Evolutionary conservation across 2,329 filamentous ascomycete genomes (phyloP).

Genomic region (Whalleya microplaca): DNA sequence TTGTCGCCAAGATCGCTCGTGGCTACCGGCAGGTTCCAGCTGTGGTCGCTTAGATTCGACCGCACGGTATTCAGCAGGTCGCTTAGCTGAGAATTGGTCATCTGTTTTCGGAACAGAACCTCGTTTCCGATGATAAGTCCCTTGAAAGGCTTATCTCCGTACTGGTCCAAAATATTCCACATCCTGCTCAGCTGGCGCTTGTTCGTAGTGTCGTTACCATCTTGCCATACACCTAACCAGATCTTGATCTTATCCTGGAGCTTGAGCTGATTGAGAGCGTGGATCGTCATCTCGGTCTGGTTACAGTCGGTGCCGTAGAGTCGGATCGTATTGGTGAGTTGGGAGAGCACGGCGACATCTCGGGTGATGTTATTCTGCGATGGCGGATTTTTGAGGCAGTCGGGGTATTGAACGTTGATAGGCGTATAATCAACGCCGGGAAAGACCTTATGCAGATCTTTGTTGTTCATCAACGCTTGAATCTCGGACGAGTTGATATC

Average conservation of each 20-base stretch:
- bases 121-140: conserved; percentile 84
- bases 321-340: conserved; percentile 84
- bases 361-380: conserved; percentile 94
- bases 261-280: conserved; percentile 75
- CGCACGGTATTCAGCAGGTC: conserved; percentile 69
- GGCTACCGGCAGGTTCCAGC: conserved; percentile 75
- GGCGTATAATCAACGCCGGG: conserved; percentile 96
- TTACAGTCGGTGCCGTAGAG: conserved; percentile 97
- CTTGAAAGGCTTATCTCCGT: conserved; percentile 72
- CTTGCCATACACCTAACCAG: conserved; percentile 95
- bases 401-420: conserved; percentile 86
- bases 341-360: conserved; percentile 86
- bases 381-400: conserved; percentile 75
- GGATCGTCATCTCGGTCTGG: conserved; percentile 90
- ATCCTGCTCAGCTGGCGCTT: conserved; percentile 80
- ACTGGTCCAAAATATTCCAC: conserved; percentile 77
- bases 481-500: conserved; percentile 77
- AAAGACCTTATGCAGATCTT: conserved; percentile 87
- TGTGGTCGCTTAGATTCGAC: conserved; percentile 69
- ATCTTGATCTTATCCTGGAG: conserved; percentile 77
- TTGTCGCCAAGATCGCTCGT: conserved; percentile 89
- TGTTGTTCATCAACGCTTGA: conserved; percentile 78
- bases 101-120: conserved; percentile 75
- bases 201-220: conserved; percentile 82
- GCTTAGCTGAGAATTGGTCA: conserved; percentile 67